Percentiles rank a stretch among this genome's conserved stretches.
Evolutionary conservation across 805 yeast genomes (phyloP).

Genomic region (Maudiozyma serrabonitensis): DNA sequence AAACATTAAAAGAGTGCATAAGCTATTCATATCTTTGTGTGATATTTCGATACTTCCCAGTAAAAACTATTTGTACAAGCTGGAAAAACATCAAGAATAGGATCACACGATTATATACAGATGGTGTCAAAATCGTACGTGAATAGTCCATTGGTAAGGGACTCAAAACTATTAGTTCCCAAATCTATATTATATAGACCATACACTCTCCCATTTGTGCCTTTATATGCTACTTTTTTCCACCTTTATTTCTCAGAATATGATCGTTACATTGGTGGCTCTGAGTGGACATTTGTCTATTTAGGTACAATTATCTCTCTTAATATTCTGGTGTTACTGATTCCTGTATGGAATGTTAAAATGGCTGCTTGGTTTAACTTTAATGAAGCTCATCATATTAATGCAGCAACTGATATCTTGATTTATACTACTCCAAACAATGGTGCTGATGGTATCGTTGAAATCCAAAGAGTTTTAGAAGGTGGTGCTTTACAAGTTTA

Average conservation of each 20-base stretch:
- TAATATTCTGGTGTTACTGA: constrained; percentile 68
- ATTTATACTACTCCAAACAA: constrained; percentile 75
- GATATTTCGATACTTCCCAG: no score
- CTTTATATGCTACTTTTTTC: constrained; percentile 64
- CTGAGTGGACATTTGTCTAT: constrained; percentile 93
- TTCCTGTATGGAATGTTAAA: constrained; percentile 89
- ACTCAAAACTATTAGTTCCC: constrained; percentile 67
- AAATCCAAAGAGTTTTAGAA: constrained; percentile 43
- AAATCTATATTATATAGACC: constrained; percentile 53
- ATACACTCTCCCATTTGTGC: constrained; percentile 72
- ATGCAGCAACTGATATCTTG: constrained; percentile 61
- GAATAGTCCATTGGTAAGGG: constrained; percentile 59
- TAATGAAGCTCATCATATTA: constrained; percentile 38
- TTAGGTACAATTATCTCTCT: constrained; percentile 62
- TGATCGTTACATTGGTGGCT: constrained; percentile 74
- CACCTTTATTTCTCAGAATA: constrained; percentile 59
- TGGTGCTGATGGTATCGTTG: constrained; percentile 75
- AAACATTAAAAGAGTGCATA: no score
- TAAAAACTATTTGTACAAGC: no score
- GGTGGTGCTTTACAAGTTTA: constrained; percentile 55
- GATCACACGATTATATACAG: not conserved
- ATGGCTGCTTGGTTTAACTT: constrained; percentile 66
- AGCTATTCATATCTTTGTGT: no score
- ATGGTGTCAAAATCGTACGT: constrained; percentile 33
- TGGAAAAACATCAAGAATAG: no score